Percentiles rank a stretch among this genome's conserved stretches.
These are phyloP conservation scores for Climacium dendroides DNA, from an alignment of 225 moss, liverwort and hornwort species.

Conservation along the genomic window DNA sequence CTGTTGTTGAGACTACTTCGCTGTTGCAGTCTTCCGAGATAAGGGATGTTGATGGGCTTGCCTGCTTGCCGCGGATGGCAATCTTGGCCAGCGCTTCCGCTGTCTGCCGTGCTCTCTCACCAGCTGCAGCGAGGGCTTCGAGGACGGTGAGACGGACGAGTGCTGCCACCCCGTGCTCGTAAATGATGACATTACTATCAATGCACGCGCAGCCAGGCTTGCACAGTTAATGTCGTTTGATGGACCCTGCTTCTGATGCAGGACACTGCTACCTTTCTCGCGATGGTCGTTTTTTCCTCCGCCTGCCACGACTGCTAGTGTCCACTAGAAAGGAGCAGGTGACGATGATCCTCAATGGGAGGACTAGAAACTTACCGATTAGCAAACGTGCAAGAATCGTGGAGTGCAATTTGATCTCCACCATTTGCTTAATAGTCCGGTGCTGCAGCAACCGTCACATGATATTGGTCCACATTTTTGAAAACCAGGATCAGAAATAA, in stretches of 20 bases:
- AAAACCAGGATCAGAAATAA: not conserved
- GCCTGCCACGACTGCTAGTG: not conserved
- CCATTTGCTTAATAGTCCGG: not conserved
- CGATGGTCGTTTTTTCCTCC: not conserved
- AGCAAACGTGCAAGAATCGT: not conserved
- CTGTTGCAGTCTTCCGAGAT: not conserved
- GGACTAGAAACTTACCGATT: not conserved
- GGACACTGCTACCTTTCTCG: not conserved
- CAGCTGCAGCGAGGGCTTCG: not conserved
- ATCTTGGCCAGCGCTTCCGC: no score
- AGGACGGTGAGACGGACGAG: no score
- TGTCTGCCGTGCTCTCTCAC: no score
- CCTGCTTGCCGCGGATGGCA: not conserved
- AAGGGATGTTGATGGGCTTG: not conserved
- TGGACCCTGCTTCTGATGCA: not conserved
- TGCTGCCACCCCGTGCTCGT: no score
- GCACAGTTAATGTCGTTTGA: not conserved
- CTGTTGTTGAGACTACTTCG: not conserved
- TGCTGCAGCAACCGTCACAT: not conserved
- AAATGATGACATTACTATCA: not conserved
- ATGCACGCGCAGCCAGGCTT: not conserved
- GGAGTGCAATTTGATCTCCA: not conserved
- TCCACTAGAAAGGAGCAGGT: not conserved
- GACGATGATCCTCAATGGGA: not conserved
- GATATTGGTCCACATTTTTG: not conserved